Percentiles rank a stretch among this genome's conserved stretches.
Evolutionary conservation across 2,329 filamentous ascomycete genomes (phyloP).

Genomic region (Byssothecium circinans): DNA sequence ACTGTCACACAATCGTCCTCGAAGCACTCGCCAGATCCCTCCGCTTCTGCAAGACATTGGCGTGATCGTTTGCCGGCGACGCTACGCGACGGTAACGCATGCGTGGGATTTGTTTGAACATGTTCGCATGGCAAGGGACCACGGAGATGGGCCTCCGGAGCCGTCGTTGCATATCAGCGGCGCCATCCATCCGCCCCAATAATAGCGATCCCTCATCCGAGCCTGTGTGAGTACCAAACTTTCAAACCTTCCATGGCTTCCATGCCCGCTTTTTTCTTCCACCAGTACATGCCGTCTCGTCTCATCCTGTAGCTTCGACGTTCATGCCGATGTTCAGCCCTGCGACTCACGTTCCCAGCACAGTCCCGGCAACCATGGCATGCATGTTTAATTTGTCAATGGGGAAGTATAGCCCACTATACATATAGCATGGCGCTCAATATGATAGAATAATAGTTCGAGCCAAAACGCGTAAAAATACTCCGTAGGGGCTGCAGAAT

Average conservation of each 20-base stretch:
- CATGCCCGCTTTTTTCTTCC: not conserved
- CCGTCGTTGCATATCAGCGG: not conserved
- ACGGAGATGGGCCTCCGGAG: not conserved
- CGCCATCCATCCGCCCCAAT: not conserved
- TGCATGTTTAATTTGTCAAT: not conserved
- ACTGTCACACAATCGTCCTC: slow-evolving; percentile 2
- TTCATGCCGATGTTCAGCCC: slow-evolving; percentile 1
- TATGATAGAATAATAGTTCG: too few relatives aligned
- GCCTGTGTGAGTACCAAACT: not conserved
- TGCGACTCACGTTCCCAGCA: slow-evolving; percentile 1
- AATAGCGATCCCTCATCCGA: not conserved
- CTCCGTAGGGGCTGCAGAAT: not conserved
- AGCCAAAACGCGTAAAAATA: too few relatives aligned
- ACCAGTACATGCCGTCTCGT: not conserved
- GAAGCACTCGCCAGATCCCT: slow-evolving; percentile 12
- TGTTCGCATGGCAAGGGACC: slow-evolving; percentile 27
- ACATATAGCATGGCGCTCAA: too few relatives aligned
- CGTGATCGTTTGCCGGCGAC: slow-evolving; percentile 5
- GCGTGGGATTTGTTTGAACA: slow-evolving; percentile 27
- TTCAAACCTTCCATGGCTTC: not conserved
- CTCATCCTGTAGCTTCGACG: not conserved
- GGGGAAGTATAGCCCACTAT: not conserved
- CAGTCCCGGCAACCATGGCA: not conserved
- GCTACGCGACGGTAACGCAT: too few relatives aligned
- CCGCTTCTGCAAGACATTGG: slow-evolving; percentile 13